These are phyloP conservation scores for Sapria himalayana DNA, from an alignment of 345 rosid species.

Conservation along the genomic window DNA sequence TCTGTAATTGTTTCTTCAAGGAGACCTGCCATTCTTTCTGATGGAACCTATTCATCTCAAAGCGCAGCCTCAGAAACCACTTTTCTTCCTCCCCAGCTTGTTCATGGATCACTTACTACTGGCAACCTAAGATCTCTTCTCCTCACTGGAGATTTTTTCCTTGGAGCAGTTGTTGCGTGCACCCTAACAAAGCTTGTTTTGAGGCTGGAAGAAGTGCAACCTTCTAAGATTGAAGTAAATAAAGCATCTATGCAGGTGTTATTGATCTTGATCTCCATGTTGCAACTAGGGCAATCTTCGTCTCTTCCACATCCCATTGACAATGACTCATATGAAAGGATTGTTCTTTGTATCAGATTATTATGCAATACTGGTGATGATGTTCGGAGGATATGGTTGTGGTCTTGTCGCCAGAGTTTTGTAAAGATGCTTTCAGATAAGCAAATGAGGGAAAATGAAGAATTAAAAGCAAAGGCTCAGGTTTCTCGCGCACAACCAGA, in stretches of 20 bases:
- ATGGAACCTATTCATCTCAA: constrained; percentile 81
- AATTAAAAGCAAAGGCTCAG: constrained; percentile 83
- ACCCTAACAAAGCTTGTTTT: constrained; percentile 74
- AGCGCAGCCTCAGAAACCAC: constrained; percentile 89
- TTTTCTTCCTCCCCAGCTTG: constrained; percentile 52
- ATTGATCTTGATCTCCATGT: constrained; percentile 75
- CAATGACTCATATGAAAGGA: constrained; percentile 75
- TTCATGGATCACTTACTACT: constrained; percentile 53
- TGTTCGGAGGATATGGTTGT: constrained; percentile 70
- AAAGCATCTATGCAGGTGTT: constrained; percentile 39
- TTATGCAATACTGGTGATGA: constrained; percentile 69
- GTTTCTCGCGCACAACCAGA: constrained; percentile 89
- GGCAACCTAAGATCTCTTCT: constrained; percentile 81
- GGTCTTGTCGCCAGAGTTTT: constrained; percentile 78
- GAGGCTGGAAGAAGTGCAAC: constrained; percentile 87
- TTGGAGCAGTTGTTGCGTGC: constrained; percentile 94
- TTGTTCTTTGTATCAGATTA: constrained; percentile 56
- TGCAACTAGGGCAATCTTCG: constrained; percentile 84
- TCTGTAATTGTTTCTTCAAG: constrained; percentile 47
- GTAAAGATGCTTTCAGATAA: constrained; percentile 92
- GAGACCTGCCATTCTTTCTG: constrained; percentile 75
- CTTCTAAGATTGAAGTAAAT: constrained; percentile 60
- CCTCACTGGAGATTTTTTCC: constrained; percentile 89
- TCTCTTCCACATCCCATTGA: constrained; percentile 88
- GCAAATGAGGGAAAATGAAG: constrained; percentile 66